A percentile compares a stretch with the other conserved stretches of the same genome.
Conservation (phyloP, 1,284 basidiomycete species). For the Agroathelia rolfsii region DNA sequence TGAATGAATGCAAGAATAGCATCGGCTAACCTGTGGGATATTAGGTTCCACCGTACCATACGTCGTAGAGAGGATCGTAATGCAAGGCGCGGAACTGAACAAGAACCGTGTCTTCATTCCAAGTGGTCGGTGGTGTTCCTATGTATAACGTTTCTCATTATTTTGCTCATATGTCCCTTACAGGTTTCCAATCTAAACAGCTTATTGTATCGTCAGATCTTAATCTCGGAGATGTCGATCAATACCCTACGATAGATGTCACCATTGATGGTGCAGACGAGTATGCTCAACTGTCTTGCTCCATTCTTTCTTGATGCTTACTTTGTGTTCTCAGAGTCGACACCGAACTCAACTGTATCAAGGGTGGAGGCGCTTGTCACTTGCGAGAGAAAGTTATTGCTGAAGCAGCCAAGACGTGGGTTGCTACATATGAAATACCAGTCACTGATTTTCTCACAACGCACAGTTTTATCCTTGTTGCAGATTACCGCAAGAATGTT, state of each 20-base stretch:
- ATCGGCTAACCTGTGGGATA: not conserved
- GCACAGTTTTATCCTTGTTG: conserved; percentile 84
- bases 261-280: conserved; percentile 98
- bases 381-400: conserved; percentile 95
- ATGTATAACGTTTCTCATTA: conserved; percentile 1
- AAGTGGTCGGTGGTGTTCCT: conserved; percentile 46
- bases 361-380: conserved; percentile 96
- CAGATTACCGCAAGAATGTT: conserved; percentile 92
- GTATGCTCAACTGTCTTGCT: conserved; percentile 36
- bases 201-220: conserved; percentile 82
- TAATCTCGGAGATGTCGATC: conserved; percentile 85
- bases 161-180: conserved; percentile 1
- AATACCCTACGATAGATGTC: conserved; percentile 86
- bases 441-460: not conserved
- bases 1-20: too few relatives aligned
- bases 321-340: conserved; percentile 58
- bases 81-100: conserved; percentile 76
- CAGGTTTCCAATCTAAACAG: conserved; percentile 94
- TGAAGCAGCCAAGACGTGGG: conserved; percentile 78
- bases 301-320: conserved; percentile 2
- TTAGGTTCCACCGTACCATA: conserved; percentile 93
- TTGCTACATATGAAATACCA: conserved; percentile 1
- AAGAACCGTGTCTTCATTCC: conserved; percentile 81
- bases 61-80: conserved; percentile 89
- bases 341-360: conserved; percentile 84